These are phyloP conservation scores for Termitomyces sp. DNA, from an alignment of 768 basidiomycete species.

Conservation along the genomic window DNA sequence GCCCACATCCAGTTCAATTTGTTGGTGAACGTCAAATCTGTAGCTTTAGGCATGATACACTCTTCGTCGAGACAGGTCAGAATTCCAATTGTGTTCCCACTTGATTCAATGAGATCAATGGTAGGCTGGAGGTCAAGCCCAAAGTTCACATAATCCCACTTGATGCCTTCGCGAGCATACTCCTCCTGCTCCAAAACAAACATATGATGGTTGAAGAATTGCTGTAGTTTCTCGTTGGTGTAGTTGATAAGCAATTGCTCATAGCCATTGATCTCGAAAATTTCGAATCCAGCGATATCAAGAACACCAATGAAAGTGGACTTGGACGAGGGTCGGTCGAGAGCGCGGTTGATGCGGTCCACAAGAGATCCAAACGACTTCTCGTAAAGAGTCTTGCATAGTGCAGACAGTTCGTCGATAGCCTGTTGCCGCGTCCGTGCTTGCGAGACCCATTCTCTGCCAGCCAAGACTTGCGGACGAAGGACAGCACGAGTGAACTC, in stretches of 20 bases:
- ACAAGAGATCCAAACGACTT: conserved; percentile 93
- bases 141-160: conserved; percentile 98
- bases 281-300: conserved; percentile 99
- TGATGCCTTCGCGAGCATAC: conserved; percentile 91
- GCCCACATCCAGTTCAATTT: conserved; percentile 84
- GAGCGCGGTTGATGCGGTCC: conserved; percentile 89
- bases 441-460: conserved; percentile 95
- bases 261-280: conserved; percentile 90
- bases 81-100: conserved; percentile 77
- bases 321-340: conserved; percentile 89
- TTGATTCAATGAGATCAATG: conserved; percentile 93
- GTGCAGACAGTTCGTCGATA: conserved; percentile 81
- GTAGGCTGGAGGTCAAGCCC: conserved; percentile 97
- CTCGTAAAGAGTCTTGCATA: conserved; percentile 96
- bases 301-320: conserved; percentile 96
- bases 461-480: conserved; percentile 87
- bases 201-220: conserved; percentile 99
- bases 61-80: conserved; percentile 94
- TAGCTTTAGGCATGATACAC: conserved; percentile 99
- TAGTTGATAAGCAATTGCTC: conserved; percentile 98
- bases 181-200: conserved; percentile 99
- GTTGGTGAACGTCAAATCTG: conserved; percentile 89
- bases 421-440: conserved; percentile 89
- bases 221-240: conserved; percentile 97
- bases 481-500: conserved; percentile 89